Evolutionary conservation across 805 yeast species (phyloP), one percentile per base, ranked within the genome.

Genomic region (Starmerella kuoi): DNA sequence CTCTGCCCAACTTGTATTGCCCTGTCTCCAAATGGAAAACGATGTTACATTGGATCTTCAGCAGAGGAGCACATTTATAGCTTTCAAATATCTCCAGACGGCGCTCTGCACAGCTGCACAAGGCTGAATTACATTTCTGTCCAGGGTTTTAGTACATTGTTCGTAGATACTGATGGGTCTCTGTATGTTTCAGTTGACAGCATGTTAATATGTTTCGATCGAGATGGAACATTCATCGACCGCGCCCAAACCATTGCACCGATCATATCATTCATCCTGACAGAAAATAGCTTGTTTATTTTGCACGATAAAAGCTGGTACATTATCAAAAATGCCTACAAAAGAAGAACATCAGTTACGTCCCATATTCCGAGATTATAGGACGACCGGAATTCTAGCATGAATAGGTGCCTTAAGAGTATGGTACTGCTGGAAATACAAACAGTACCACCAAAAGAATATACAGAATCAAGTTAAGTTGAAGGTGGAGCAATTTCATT

Each of bases 201-300:
- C 23, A 22, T 3, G 14, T 14, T 42, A 5, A 20, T 19, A 15
- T 38, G 42, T 30, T 42, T 40, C 41, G 32, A 34, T 27, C 6
- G n/a, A 7, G 18, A 37, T 21, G 46, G 46, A 8, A n/a, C 23
- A 11, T 28, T 33, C 7, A 14, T 19, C 4, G 31, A 37, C 11
- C 15, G 5, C 14, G 9, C 14, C 28, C 12, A 25, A 14, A 25
- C 28, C 12, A 9, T 11, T 9, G 12, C 12, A 14, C 28, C 28
- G 9, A 14, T 25, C 12, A 25, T 25, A 25, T 9, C 9, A 11
- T 25, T 25, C 14, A 14, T 25, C 14, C 12, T 25, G 12, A 11
- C 28, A 11, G 12, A 9, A 25, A 11, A 9, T 11, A 25, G 14
- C 9, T 11, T 25, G 14, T 25, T 11, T 14, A 25, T 25, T 11